Evolutionary conservation across 306 rosid species (phyloP), one percentile per base, ranked within the genome.

Genomic region (Prunus dulcis): DNA sequence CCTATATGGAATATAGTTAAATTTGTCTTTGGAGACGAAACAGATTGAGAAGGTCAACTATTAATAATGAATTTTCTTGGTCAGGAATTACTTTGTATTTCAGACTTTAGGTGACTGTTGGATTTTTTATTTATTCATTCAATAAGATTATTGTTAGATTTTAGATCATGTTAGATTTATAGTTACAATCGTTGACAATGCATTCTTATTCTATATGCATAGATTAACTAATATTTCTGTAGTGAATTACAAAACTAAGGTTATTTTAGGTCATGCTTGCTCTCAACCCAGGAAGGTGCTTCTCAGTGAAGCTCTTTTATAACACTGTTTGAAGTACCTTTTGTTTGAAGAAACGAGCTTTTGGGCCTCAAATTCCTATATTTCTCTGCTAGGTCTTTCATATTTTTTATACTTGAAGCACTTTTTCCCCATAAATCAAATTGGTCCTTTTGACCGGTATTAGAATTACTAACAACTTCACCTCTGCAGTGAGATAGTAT

Each of bases 401-500:
- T 19, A 23, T 14, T 5, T 5, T 41, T 45, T 71, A n/a, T 50
- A 1, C 53, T 49, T 19, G 17, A 15, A 7, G 18, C 34, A 32
- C 49, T 3, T 34, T 45, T 50, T 30, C n/a, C 6, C 34, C 45
- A 12, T 60, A 14, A 43, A 50, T 74, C 38, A 57, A 43, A 50
- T 77, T 77, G 19, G 23, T 51, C 38, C 18, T 46, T 30, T 12
- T 70, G 6, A 68, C 63, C 12, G 25, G 13, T 12, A 15, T 52
- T 28, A 22, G 27, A 68, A 65, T 75, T 67, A 47, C 77, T 49
- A 18, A 11, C 23, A 41, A 38, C 43, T 38, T 38, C 43, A 38
- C 2, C 13, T 56, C 25, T 87, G 88, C 71, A 85, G 91, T 84
- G 87, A 76, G 76, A 79, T 89, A 12, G 83, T 88, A 49, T 89